These are phyloP conservation scores for Stylonectria norvegica DNA, from an alignment of 2,329 filamentous ascomycete species.

Conservation along the genomic window DNA sequence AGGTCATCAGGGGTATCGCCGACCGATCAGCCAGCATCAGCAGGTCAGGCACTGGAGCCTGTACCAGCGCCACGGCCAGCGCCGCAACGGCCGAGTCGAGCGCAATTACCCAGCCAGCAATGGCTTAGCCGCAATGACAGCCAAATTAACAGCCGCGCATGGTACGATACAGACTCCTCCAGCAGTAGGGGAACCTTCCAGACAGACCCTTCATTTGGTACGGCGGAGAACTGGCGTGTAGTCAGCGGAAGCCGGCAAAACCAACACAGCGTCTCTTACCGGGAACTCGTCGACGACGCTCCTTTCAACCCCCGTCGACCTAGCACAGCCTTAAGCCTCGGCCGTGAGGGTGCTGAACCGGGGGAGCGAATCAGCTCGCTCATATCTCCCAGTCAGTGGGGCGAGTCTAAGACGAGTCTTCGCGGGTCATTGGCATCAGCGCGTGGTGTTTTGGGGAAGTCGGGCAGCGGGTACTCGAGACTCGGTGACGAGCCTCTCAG, in stretches of 20 bases:
- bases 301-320: constrained; percentile 39
- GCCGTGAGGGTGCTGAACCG: constrained; percentile 16
- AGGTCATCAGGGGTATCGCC: too few relatives aligned
- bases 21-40: too few relatives aligned
- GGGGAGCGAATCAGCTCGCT: constrained; percentile 21
- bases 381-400: constrained; percentile 27
- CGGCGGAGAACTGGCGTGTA: constrained; percentile 37
- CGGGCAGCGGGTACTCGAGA: constrained; percentile 10
- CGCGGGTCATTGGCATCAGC: constrained; percentile 18
- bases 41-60: too few relatives aligned
- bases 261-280: constrained; percentile 30
- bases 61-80: too few relatives aligned
- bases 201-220: constrained; percentile 34
- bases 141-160: constrained; percentile 16
- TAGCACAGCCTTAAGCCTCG: constrained; percentile 18
- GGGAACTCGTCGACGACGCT: constrained; percentile 32
- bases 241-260: constrained; percentile 24
- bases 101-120: constrained; percentile 21
- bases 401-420: constrained; percentile 19
- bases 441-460: constrained; percentile 10
- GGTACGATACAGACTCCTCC: constrained; percentile 24
- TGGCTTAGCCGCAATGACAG: constrained; percentile 13
- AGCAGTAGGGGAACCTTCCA: constrained; percentile 20
- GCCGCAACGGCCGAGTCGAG: constrained; percentile 24
- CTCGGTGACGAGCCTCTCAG: constrained; percentile 13